Conservation (phyloP, 805 yeast genomes). For the Candida railenensis region DNA sequence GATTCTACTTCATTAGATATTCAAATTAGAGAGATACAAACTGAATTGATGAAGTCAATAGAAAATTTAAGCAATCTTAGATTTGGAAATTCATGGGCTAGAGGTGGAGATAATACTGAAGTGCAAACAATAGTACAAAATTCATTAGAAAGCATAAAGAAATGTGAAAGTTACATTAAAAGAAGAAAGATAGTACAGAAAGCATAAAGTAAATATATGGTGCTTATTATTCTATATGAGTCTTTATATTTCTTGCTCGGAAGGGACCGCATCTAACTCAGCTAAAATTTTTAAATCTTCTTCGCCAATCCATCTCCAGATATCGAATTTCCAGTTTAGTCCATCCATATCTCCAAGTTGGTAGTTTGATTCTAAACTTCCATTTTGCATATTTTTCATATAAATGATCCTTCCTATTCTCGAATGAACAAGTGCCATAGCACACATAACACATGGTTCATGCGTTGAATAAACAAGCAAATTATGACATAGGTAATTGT, state of each 20-base stretch:
- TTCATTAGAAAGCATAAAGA: constrained; percentile 14
- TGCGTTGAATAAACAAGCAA: constrained; percentile 84
- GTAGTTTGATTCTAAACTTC: constrained; percentile 63
- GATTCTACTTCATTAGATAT: constrained; percentile 19
- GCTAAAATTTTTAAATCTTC: constrained; percentile 14
- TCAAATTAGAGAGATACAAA: constrained; percentile 12
- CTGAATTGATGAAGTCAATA: constrained; percentile 15
- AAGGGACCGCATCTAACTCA: not conserved
- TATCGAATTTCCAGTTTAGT: constrained; percentile 86
- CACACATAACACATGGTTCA: constrained; percentile 96
- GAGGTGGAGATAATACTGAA: constrained; percentile 15
- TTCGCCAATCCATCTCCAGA: constrained; percentile 65
- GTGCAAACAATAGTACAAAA: constrained; percentile 12
- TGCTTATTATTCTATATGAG: not conserved
- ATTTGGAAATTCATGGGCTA: constrained; percentile 18
- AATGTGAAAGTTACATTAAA: constrained; percentile 10
- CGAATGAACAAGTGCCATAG: constrained; percentile 94
- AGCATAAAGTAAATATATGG: not conserved
- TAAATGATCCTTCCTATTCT: constrained; percentile 71
- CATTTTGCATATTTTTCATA: constrained; percentile 36
- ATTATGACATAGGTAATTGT: constrained; percentile 68
- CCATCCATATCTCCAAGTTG: constrained; percentile 73
- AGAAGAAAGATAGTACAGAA: not conserved
- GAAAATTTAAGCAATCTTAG: constrained; percentile 26
- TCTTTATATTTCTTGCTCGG: not conserved